A percentile compares a stretch with the other conserved stretches of the same genome.
These are phyloP conservation scores for Venturiaceae sp. DNA, from an alignment of 2,329 filamentous ascomycete genomes.

Conservation along the genomic window DNA sequence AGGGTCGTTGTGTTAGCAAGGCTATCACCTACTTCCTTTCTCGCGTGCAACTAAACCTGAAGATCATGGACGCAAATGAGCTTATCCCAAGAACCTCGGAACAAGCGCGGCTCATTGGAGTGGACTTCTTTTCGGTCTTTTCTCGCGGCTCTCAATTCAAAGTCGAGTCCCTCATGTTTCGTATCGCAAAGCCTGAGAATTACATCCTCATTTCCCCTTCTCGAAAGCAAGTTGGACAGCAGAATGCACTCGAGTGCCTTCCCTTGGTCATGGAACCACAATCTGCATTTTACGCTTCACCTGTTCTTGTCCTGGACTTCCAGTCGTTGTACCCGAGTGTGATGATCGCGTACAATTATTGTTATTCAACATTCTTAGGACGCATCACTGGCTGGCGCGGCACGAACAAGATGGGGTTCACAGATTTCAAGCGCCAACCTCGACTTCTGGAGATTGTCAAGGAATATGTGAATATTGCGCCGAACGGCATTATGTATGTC, in stretches of 20 bases:
- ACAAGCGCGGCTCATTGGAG: slow-evolving; percentile 82
- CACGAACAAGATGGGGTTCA: slow-evolving; percentile 88
- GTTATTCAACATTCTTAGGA: slow-evolving; percentile 92
- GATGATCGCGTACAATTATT: slow-evolving; percentile 99
- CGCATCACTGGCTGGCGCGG: slow-evolving; percentile 82
- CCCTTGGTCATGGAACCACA: slow-evolving; percentile 97
- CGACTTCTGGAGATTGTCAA: slow-evolving; percentile 68
- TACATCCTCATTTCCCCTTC: slow-evolving; percentile 85
- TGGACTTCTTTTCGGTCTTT: slow-evolving; percentile 96
- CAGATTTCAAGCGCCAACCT: slow-evolving; percentile 69
- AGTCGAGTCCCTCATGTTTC: slow-evolving; percentile 97
- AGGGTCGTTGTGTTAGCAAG: slow-evolving; percentile 59
- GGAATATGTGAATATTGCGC: slow-evolving; percentile 82
- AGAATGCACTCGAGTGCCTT: slow-evolving; percentile 90
- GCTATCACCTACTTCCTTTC: slow-evolving; percentile 68
- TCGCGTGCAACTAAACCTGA: slow-evolving; percentile 72
- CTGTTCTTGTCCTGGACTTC: slow-evolving; percentile 85
- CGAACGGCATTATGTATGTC: slow-evolving; percentile 94
- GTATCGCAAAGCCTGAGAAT: slow-evolving; percentile 94
- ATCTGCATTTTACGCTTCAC: slow-evolving; percentile 86
- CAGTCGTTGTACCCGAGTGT: slow-evolving; percentile 94
- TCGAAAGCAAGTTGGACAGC: slow-evolving; percentile 80
- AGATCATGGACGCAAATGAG: slow-evolving; percentile 85
- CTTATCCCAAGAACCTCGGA: slow-evolving; percentile 83
- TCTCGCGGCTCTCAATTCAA: slow-evolving; percentile 95